phyloP scores from a whole-genome alignment of 106 monocot genomes.

The Acorus calamus region DNA sequence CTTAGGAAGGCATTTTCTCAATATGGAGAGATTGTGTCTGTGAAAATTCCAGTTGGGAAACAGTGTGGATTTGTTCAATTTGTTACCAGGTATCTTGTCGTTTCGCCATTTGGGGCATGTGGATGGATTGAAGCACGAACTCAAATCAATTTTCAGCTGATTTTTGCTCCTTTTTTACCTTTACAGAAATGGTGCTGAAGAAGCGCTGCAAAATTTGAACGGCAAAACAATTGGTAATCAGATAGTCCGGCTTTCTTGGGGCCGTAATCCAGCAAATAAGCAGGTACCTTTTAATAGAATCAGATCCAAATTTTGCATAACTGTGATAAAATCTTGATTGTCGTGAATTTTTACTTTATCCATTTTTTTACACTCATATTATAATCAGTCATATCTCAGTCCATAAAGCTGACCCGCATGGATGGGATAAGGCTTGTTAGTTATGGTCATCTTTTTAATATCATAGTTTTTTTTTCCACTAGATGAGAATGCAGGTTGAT shows the following conservation, averaged over 20 bases:
- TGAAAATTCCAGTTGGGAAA: constrained; percentile 29
- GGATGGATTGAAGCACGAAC: no score
- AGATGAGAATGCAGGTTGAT: no score
- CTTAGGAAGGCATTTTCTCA: constrained; percentile 16
- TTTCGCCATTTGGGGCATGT: neutral
- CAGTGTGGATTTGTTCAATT: constrained; percentile 26
- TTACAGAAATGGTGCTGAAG: constrained; percentile 19
- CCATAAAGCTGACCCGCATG: no score
- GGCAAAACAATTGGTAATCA: constrained; percentile 23
- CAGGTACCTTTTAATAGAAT: constrained; percentile 10
- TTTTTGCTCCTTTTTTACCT: neutral
- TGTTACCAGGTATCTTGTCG: constrained; percentile 10
- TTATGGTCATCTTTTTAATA: no score
- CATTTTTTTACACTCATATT: neutral
- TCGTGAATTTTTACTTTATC: neutral
- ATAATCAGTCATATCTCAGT: no score
- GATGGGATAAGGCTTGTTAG: no score
- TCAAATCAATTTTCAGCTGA: neutral
- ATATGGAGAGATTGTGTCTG: constrained; percentile 22
- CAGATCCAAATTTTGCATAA: neutral
- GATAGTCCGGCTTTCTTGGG: constrained; percentile 26
- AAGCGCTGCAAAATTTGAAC: constrained; percentile 18
- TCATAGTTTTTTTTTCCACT: no score
- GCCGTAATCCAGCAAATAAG: constrained; percentile 22
- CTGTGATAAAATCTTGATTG: neutral